These are phyloP conservation scores for Apophysomyces elegans DNA, from an alignment of 371 early-diverging fungal genomes.

Conservation along the genomic window DNA sequence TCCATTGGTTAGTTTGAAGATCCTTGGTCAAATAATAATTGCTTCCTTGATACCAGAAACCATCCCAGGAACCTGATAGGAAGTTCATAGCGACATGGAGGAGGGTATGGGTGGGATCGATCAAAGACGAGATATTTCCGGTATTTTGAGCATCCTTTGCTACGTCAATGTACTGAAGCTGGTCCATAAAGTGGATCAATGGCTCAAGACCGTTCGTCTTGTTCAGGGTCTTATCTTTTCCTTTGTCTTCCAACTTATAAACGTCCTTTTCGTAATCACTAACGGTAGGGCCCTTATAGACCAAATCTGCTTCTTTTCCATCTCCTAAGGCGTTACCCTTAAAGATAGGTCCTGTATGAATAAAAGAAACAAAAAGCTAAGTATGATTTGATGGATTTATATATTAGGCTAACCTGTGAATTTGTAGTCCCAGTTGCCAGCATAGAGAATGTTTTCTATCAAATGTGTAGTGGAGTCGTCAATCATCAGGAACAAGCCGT, in stretches of 20 bases:
- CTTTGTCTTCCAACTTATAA: conserved; percentile 41
- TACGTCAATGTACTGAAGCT: conserved; percentile 28
- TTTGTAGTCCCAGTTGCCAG: conserved; percentile 30
- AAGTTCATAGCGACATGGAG: conserved; percentile 53
- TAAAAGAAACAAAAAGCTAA: not conserved
- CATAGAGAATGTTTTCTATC: conserved; percentile 45
- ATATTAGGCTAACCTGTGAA: conserved; percentile 27
- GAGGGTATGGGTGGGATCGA: conserved; percentile 42
- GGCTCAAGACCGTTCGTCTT: conserved; percentile 26
- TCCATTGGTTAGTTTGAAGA: conserved; percentile 45
- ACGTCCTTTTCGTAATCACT: conserved; percentile 35
- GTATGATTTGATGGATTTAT: not conserved
- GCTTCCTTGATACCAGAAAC: conserved; percentile 48
- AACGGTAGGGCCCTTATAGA: conserved; percentile 38
- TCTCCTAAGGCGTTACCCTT: conserved; percentile 42
- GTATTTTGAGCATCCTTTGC: conserved; percentile 30
- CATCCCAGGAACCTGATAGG: conserved; percentile 55
- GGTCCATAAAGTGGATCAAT: conserved; percentile 29
- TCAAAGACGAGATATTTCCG: conserved; percentile 34
- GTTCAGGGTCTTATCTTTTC: conserved; percentile 22
- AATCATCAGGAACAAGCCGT: conserved; percentile 59
- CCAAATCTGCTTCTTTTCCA: conserved; percentile 35
- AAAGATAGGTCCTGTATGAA: conserved; percentile 24
- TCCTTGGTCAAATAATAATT: conserved; percentile 56
- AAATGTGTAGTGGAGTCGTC: conserved; percentile 58